Conservation (phyloP, 2,329 filamentous ascomycete genomes). For the Fusarium aywerte region DNA sequence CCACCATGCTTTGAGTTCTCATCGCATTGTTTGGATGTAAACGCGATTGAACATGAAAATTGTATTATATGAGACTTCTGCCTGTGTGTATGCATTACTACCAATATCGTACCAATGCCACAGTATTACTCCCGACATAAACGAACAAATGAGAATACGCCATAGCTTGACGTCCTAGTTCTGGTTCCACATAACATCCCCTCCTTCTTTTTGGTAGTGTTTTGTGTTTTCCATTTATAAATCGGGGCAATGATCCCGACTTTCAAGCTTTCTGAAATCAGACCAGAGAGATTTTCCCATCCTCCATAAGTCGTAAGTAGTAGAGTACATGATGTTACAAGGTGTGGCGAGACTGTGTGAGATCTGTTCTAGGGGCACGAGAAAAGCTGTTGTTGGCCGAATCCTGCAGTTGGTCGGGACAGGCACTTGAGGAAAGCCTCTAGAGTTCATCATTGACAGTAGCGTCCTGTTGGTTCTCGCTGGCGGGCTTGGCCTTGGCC, state of each 20-base stretch:
- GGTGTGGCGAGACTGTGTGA: conserved; percentile 6
- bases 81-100: conserved; percentile 29
- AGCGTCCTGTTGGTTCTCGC: conserved; percentile 70
- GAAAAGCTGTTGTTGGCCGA: not conserved
- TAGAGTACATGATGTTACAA: conserved; percentile 47
- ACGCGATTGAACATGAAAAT: conserved; percentile 33
- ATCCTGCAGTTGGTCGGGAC: not conserved
- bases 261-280: conserved; percentile 21
- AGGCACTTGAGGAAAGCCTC: conserved; percentile 2
- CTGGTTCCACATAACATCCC: conserved; percentile 24
- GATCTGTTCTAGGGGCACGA: not conserved
- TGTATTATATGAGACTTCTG: conserved; percentile 40
- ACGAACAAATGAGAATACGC: conserved; percentile 45
- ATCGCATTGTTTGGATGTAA: not conserved
- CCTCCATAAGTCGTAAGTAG: conserved; percentile 43
- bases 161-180: conserved; percentile 34
- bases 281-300: conserved; percentile 14
- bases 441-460: conserved; percentile 56
- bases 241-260: conserved; percentile 11
- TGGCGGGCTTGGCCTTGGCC: conserved; percentile 69
- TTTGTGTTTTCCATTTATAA: conserved; percentile 17
- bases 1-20: not conserved
- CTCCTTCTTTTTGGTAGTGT: conserved; percentile 32
- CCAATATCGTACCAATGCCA: conserved; percentile 25
- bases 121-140: conserved; percentile 28